A percentile compares a stretch with the other conserved stretches of the same genome.
These are phyloP conservation scores for Talaromyces sp. DNA, from an alignment of 2,329 filamentous ascomycete genomes.

Conservation along the genomic window DNA sequence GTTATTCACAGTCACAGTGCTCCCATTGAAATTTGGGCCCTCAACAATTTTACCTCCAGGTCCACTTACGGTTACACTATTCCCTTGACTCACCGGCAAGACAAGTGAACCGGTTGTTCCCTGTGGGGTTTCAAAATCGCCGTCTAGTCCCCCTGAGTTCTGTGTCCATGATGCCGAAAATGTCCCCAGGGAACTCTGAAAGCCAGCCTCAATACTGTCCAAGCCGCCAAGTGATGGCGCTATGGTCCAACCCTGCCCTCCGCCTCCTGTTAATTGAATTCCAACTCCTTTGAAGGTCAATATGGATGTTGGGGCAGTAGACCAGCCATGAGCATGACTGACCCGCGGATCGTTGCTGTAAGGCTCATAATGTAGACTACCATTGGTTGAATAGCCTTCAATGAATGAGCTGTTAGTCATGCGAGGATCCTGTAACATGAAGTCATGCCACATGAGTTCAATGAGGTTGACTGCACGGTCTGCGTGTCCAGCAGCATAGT, in stretches of 20 bases:
- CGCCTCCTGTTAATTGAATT: conserved; percentile 33
- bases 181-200: background rate
- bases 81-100: background rate
- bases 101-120: conserved; percentile 9
- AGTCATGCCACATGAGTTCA: conserved; percentile 45
- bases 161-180: background rate
- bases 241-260: conserved; percentile 29
- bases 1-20: background rate
- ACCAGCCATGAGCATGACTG: conserved; percentile 48
- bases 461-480: conserved; percentile 40
- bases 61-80: background rate
- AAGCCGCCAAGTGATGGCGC: conserved; percentile 32
- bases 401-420: conserved; percentile 52
- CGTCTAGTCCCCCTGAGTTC: background rate
- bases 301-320: conserved; percentile 43
- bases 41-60: background rate
- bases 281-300: conserved; percentile 40
- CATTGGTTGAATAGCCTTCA: conserved; percentile 45
- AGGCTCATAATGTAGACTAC: conserved; percentile 44
- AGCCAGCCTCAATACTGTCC: conserved; percentile 8
- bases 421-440: conserved; percentile 50
- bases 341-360: conserved; percentile 46
- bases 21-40: background rate
- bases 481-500: conserved; percentile 34
- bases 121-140: background rate